Evolutionary conservation across 2,329 filamentous ascomycete species (phyloP).

Genomic region (Alternaria atra): DNA sequence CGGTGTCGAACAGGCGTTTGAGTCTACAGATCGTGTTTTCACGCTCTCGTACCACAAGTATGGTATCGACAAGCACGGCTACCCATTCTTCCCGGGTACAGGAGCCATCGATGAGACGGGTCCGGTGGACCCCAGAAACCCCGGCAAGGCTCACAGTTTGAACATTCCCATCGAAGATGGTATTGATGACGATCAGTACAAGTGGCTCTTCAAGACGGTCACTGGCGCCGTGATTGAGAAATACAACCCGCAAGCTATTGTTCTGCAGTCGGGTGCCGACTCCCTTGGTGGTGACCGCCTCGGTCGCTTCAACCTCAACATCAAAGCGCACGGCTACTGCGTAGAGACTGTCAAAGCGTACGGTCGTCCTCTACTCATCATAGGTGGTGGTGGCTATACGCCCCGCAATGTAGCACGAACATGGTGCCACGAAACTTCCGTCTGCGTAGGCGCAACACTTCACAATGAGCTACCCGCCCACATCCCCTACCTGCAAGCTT

Average conservation of each 20-base stretch:
- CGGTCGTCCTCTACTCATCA: slow-evolving; percentile 82
- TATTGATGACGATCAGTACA: slow-evolving; percentile 90
- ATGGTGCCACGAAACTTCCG: slow-evolving; percentile 95
- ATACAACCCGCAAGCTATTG: slow-evolving; percentile 90
- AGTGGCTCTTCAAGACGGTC: slow-evolving; percentile 81
- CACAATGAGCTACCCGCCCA: slow-evolving; percentile 77
- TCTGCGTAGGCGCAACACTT: slow-evolving; percentile 81
- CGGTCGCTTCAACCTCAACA: slow-evolving; percentile 95
- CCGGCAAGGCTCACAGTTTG: slow-evolving; percentile 86
- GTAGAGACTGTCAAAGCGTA: slow-evolving; percentile 87
- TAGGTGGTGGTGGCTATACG: slow-evolving; percentile 95
- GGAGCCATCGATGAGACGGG: slow-evolving; percentile 88
- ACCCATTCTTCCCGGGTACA: slow-evolving; percentile 86
- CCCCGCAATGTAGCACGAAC: slow-evolving; percentile 94
- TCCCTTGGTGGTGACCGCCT: slow-evolving; percentile 92
- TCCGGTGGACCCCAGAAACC: slow-evolving; percentile 81
- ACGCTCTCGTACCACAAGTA: slow-evolving; percentile 98
- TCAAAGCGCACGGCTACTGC: slow-evolving; percentile 91
- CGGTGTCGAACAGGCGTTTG: slow-evolving; percentile 90
- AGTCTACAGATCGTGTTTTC: slow-evolving; percentile 87
- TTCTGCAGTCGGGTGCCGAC: slow-evolving; percentile 94
- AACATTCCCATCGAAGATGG: slow-evolving; percentile 92
- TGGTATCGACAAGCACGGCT: slow-evolving; percentile 67
- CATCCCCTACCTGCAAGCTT: slow-evolving; percentile 87
- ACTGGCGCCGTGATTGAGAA: slow-evolving; percentile 80